Percentiles rank a stretch among this genome's conserved stretches.
These are phyloP conservation scores for Eragrostis tef DNA, from an alignment of 202 grass and related monocot species.

Conservation along the genomic window DNA sequence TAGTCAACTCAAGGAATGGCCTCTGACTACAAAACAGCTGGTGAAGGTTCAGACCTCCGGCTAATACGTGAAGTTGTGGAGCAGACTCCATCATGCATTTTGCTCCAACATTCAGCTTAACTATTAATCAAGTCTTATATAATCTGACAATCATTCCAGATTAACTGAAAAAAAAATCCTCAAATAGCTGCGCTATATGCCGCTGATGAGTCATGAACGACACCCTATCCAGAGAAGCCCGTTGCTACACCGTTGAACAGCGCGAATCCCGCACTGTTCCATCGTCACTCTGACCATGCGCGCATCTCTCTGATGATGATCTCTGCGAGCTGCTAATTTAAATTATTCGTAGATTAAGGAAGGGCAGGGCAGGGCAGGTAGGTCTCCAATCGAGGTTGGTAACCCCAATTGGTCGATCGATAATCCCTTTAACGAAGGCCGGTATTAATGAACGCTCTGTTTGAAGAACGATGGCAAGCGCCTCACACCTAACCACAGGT, in stretches of 20 bases:
- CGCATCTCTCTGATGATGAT: constrained; percentile 10
- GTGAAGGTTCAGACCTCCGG: neutral
- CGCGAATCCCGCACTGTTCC: neutral
- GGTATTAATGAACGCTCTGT: neutral
- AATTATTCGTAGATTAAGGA: neutral
- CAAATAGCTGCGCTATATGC: neutral
- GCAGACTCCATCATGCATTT: neutral
- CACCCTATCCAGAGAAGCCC: neutral
- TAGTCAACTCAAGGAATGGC: constrained; percentile 32
- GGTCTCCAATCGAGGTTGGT: constrained; percentile 15
- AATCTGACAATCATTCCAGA: neutral
- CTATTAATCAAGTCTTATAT: neutral
- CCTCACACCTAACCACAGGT: constrained; percentile 11
- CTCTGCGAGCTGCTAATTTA: neutral
- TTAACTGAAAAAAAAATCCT: neutral
- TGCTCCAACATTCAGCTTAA: neutral
- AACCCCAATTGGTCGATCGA: neutral
- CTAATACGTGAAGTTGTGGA: neutral
- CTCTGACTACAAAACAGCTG: neutral
- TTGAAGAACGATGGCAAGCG: neutral
- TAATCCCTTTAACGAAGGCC: neutral
- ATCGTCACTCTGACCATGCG: neutral
- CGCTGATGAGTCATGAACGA: neutral
- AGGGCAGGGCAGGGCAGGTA: neutral
- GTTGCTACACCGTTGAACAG: neutral